Evolutionary conservation across 2,329 filamentous ascomycete genomes (phyloP), one percentile per base, ranked within the genome.

Genomic region (Fusarium robinianum): DNA sequence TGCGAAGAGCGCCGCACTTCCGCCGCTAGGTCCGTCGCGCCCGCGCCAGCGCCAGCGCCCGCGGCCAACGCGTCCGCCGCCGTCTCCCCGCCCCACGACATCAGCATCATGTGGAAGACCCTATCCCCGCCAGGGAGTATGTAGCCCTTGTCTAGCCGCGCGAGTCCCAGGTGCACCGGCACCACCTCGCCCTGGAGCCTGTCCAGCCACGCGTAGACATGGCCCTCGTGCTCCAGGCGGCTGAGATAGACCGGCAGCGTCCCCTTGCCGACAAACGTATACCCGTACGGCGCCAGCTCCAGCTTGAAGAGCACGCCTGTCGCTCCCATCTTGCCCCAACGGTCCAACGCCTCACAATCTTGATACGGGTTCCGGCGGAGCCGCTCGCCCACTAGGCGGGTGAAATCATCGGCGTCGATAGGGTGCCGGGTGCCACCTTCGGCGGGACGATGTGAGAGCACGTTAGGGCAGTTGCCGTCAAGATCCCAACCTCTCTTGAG

Each of bases 21-120:
- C 14, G 25, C 16, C 24, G 5, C 4, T 7, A 40, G 21, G 22
- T 47, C n/a, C 9, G 23, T 11, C 25, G n/a, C 12, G 14, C 14
- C 22, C 17, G n/a, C 31, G 18, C 16, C 31, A n/a, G n/a, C n/a
- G n/a, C n/a, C n/a, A n/a, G n/a, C n/a, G n/a, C n/a, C n/a, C n/a
- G 29, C 29, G 24, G 31, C 16, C 27, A 14, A 17, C 18, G 16
- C 32, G 8, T 30, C 25, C 21, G 31, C 19, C 21, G 21, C 16
- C 34, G 18, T 36, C 32, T 55, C 48, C 16, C 59, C 55, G 6
- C 16, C 52, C 57, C 57, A 61, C 18, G 53, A 55, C 55, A 62
- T 58, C n/a, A 62, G 45, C 55, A 62, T 49, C 51, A 58, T 56
- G 27, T 55, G 18, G 14, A 52, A 14, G 25, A 56, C 39, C 14